Base-by-base conservation (phyloP, 225 moss, liverwort and hornwort genomes). In the Polytrichum formosum region DNA sequence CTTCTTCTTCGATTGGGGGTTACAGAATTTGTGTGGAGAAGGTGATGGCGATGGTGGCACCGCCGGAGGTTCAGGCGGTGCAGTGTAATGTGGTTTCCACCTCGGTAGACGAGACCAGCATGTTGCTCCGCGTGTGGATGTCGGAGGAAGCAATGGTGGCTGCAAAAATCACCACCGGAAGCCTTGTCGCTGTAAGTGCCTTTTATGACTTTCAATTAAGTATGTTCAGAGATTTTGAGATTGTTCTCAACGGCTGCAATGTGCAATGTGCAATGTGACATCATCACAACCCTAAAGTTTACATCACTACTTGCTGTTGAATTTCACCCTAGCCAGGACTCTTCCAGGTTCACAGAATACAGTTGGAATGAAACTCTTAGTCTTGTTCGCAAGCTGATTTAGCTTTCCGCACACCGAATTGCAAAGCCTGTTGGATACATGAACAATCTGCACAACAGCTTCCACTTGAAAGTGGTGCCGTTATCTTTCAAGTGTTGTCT, bases 141-240 rank as follows among this genome's bases (percentile, higher is more conserved):
- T 97, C 97, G 21, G 92, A 97, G 75, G 89, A 89, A 65, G 89
- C 91, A 0, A 97, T 97, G 97, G 81, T 91, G 27, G 76, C 97
- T 5, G 76, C 81, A 2, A 72, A 78, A 54, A 74, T 92, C n/a
- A 74, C 76, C 5, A 94, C 87, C 23, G 92, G 90, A 67, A 79
- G 83, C 77, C 72, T 91, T 59, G 78, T 97, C 56, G 85, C 91
- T 33, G 96, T 97, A 86, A 73, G 93, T 83, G n/a, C 8, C 62
- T n/a, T 67, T 62, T 68, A 65, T 10, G 1, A 26, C 7, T 7
- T 22, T 61, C 10, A 20, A 56, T 21, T 59, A 10, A n/a, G 54
- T 23, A 19, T 29, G 53, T 4, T 13, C 46, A 4, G 13, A 46
- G 46, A 46, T 46, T 46, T 46, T 46, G 46, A 16, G 35, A 35